Percentiles rank a stretch among this genome's conserved stretches.
These are phyloP conservation scores for Cupressus sempervirens DNA, from an alignment of 75 land plant genomes.

Conservation along the genomic window DNA sequence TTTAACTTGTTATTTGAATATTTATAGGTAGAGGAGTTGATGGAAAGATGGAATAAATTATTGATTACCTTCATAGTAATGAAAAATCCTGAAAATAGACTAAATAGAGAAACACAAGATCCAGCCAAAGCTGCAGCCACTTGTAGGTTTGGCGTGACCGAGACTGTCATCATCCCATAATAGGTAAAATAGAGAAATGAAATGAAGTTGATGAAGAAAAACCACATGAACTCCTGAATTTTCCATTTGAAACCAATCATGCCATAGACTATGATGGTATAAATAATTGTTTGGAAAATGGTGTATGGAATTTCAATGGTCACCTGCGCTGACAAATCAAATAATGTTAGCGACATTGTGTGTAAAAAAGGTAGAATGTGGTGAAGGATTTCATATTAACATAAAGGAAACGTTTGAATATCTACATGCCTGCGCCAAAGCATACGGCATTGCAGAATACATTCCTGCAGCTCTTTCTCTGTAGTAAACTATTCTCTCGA, in stretches of 20 bases:
- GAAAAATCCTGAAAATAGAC: slow-evolving; percentile 56
- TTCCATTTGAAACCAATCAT: slow-evolving; percentile 42
- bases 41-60: background rate
- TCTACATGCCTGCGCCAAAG: slow-evolving; percentile 68
- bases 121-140: slow-evolving; percentile 41
- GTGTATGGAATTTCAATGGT: slow-evolving; percentile 42
- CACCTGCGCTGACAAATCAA: slow-evolving; percentile 20
- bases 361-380: background rate
- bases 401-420: background rate
- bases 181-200: slow-evolving; percentile 49
- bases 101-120: slow-evolving; percentile 31
- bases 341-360: background rate
- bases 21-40: background rate
- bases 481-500: slow-evolving; percentile 76
- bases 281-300: slow-evolving; percentile 27
- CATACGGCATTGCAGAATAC: slow-evolving; percentile 92
- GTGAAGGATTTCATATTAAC: background rate
- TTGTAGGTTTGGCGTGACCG: slow-evolving; percentile 51
- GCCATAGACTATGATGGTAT: slow-evolving; percentile 26
- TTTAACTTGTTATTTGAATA: too few relatives aligned
- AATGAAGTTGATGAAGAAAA: slow-evolving; percentile 35
- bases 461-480: slow-evolving; percentile 91
- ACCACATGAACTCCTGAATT: slow-evolving; percentile 35
- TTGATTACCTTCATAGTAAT: slow-evolving; percentile 40
- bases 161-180: slow-evolving; percentile 62